These are phyloP conservation scores for Pichia pseudocactophila DNA, from an alignment of 805 yeast genomes.

Conservation along the genomic window DNA sequence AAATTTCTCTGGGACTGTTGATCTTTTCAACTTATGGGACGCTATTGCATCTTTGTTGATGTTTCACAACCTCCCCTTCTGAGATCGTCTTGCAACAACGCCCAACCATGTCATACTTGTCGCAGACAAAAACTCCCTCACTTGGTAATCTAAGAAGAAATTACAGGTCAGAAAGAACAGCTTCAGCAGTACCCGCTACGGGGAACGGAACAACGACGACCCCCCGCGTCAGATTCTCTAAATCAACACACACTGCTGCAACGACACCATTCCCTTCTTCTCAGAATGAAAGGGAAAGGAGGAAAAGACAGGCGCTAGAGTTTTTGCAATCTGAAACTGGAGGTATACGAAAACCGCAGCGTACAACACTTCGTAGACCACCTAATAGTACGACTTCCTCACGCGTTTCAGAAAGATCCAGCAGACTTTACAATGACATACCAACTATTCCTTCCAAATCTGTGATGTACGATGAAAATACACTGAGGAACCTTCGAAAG, in stretches of 20 bases:
- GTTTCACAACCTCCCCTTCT: too few species aligned
- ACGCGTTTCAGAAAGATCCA: too few species aligned
- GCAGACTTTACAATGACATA: too few species aligned
- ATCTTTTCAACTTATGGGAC: too few species aligned
- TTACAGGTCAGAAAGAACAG: neutral
- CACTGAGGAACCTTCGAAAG: constrained; percentile 14
- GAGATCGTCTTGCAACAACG: too few species aligned
- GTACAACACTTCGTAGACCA: too few species aligned
- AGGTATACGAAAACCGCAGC: neutral
- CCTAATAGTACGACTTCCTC: too few species aligned
- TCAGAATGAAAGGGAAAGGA: constrained; percentile 8
- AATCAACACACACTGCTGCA: neutral
- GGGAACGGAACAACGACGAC: neutral
- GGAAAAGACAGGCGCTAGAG: constrained; percentile 12
- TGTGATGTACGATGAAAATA: constrained; percentile 14
- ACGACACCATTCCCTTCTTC: constrained; percentile 1
- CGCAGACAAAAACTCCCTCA: constrained; percentile 1
- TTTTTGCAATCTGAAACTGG: constrained; percentile 10
- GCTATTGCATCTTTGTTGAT: too few species aligned
- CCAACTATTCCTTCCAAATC: neutral
- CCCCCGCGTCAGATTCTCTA: neutral
- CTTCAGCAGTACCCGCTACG: neutral
- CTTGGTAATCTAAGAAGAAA: neutral
- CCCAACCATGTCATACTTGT: constrained; percentile 1
- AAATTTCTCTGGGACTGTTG: neutral